phyloP scores from a whole-genome alignment of 148 eudicot species.

The Agrostemma githago region DNA sequence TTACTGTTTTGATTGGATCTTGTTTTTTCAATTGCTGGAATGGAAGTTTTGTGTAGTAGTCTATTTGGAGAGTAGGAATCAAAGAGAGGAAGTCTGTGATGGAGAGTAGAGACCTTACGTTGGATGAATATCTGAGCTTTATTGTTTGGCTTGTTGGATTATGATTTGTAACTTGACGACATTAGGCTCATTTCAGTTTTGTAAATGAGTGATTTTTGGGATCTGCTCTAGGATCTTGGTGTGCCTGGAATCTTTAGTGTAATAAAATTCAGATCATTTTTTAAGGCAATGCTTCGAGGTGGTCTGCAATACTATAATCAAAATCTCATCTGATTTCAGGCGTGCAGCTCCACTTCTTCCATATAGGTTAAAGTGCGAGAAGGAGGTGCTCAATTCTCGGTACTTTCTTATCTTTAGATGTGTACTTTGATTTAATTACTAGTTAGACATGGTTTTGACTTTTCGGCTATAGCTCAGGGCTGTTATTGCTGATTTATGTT shows the following conservation, averaged over 20 bases:
- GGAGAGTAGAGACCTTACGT: background rate
- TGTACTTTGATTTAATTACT: background rate
- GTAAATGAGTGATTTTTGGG: background rate
- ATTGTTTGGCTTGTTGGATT: background rate
- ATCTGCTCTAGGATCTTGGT: background rate
- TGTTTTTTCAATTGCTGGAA: background rate
- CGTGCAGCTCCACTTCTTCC: slow-evolving; percentile 50
- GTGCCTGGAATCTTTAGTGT: background rate
- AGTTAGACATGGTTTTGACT: background rate
- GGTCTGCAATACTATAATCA: background rate
- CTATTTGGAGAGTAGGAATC: no score
- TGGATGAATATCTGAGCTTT: background rate
- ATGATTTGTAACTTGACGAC: background rate
- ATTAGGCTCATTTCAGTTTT: background rate
- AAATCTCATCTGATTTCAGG: slow-evolving; percentile 36
- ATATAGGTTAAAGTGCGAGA: slow-evolving; percentile 86
- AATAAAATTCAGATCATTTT: background rate
- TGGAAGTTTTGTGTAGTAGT: background rate
- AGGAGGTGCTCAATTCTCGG: slow-evolving; percentile 87
- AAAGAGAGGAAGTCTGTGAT: no score
- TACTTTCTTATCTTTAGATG: slow-evolving; percentile 26
- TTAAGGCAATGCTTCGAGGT: background rate
- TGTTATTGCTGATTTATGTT: background rate
- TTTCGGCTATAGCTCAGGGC: background rate
- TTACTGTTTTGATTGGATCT: background rate